phyloP scores from a whole-genome alignment of 306 rosid genomes.

The Quercus glauca region DNA sequence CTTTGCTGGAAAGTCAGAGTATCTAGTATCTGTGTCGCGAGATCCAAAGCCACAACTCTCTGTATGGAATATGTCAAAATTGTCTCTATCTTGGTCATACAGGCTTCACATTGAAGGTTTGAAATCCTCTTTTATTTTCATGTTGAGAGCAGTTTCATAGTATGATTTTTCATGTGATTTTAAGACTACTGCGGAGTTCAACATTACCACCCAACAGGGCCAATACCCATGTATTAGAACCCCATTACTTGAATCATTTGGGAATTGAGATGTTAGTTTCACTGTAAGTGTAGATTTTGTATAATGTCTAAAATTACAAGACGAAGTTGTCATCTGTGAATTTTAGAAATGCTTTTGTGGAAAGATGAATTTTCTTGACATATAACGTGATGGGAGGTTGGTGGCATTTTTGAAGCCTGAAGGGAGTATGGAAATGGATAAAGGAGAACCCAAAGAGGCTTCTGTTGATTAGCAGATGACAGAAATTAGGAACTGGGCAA shows the following conservation, averaged over 20 bases:
- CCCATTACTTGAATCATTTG: neutral
- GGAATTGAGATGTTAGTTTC: neutral
- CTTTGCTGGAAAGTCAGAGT: constrained; percentile 83
- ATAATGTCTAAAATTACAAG: neutral
- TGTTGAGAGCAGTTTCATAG: neutral
- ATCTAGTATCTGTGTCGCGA: constrained; percentile 60
- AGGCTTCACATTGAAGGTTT: constrained; percentile 85
- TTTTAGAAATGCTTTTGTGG: neutral
- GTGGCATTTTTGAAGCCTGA: neutral
- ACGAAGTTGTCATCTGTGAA: neutral
- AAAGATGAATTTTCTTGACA: neutral
- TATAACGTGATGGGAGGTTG: neutral
- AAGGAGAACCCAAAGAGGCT: neutral
- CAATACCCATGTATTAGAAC: neutral
- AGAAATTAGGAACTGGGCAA: neutral
- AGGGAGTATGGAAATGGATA: neutral
- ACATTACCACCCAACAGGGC: too few species aligned
- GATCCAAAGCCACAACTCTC: constrained; percentile 75
- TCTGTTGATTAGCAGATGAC: neutral
- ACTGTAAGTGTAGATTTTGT: neutral
- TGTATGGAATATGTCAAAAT: constrained; percentile 68
- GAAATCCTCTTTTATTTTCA: constrained; percentile 3
- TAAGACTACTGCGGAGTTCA: neutral
- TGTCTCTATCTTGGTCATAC: constrained; percentile 77
- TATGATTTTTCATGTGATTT: neutral